These are phyloP conservation scores for Posidonia oceanica DNA, from an alignment of 116 monocot genomes.

Conservation along the genomic window DNA sequence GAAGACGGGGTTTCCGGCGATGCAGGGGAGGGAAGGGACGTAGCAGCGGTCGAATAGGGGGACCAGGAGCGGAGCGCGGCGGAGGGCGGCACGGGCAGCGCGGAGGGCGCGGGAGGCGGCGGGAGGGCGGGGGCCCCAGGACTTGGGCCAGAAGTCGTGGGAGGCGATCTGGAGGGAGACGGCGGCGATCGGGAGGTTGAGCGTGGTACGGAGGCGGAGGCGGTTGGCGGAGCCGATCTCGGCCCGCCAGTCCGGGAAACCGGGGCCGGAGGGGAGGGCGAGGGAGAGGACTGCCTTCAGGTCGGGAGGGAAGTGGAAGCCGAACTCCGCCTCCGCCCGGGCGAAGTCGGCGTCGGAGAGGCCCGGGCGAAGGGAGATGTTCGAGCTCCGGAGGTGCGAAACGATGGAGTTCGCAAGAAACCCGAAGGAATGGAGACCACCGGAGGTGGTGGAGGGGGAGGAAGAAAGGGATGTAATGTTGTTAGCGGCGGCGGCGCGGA, in stretches of 20 bases:
- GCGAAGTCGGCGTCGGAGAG: constrained; percentile 45
- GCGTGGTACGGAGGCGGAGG: constrained; percentile 14
- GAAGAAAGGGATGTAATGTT: background rate
- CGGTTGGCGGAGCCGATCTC: background rate
- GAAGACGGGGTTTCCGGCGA: constrained; percentile 82
- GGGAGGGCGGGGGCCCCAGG: constrained; percentile 38
- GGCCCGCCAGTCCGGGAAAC: constrained; percentile 73
- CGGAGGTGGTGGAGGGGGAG: constrained; percentile 14
- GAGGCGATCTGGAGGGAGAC: constrained; percentile 58
- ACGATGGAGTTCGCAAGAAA: constrained; percentile 46
- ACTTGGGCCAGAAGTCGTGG: constrained; percentile 53
- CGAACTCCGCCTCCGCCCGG: constrained; percentile 38
- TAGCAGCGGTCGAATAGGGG: constrained; percentile 84
- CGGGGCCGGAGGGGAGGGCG: constrained; percentile 42
- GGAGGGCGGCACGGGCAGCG: constrained; percentile 38
- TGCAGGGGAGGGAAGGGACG: constrained; percentile 46
- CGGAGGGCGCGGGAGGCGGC: constrained; percentile 28
- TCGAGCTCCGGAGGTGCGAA: constrained; percentile 34
- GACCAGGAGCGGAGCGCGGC: constrained; percentile 53
- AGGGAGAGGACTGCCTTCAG: constrained; percentile 50
- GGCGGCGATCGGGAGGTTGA: constrained; percentile 54
- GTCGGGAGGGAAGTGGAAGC: constrained; percentile 58
- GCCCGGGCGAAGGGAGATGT: constrained; percentile 34
- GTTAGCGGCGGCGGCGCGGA: constrained; percentile 24
- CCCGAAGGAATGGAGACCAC: constrained; percentile 26